phyloP scores from a whole-genome alignment of 768 basidiomycete species.

The Suillus americanus region DNA sequence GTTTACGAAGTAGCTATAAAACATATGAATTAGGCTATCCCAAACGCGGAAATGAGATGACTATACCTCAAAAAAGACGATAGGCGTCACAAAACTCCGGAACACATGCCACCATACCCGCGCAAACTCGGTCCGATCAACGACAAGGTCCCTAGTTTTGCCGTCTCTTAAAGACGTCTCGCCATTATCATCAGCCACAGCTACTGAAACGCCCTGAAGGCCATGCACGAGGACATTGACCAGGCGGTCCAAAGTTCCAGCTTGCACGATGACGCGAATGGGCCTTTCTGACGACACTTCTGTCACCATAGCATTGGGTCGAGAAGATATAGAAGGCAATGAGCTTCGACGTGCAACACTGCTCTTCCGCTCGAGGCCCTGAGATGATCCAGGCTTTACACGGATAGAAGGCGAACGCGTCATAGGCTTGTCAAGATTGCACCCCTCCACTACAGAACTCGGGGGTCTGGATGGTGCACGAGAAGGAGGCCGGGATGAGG shows the following conservation, averaged over 20 bases:
- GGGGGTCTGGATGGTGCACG: constrained; percentile 69
- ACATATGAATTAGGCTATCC: not conserved
- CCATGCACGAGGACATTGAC: constrained; percentile 79
- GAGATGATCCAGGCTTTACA: constrained; percentile 68
- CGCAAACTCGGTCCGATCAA: constrained; percentile 74
- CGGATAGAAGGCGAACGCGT: constrained; percentile 73
- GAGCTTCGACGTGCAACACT: constrained; percentile 76
- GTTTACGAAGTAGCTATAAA: constrained; percentile 70
- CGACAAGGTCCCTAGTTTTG: constrained; percentile 67
- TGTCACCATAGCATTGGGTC: constrained; percentile 53
- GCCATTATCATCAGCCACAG: constrained; percentile 84
- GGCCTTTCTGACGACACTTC: constrained; percentile 71
- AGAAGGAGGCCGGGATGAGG: constrained; percentile 57
- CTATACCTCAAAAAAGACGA: constrained; percentile 82
- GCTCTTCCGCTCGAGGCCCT: constrained; percentile 73
- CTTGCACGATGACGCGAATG: constrained; percentile 73
- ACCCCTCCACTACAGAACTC: constrained; percentile 53
- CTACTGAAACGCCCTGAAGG: constrained; percentile 72
- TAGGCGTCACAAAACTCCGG: constrained; percentile 76
- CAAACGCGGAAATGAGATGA: not conserved
- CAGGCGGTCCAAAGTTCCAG: constrained; percentile 73
- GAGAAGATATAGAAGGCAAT: constrained; percentile 71
- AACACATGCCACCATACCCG: constrained; percentile 84
- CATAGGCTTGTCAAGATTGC: constrained; percentile 40
- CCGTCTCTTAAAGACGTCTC: constrained; percentile 77